These are phyloP conservation scores for Eucalyptus shirleyi DNA, from an alignment of 345 rosid species.

Conservation along the genomic window DNA sequence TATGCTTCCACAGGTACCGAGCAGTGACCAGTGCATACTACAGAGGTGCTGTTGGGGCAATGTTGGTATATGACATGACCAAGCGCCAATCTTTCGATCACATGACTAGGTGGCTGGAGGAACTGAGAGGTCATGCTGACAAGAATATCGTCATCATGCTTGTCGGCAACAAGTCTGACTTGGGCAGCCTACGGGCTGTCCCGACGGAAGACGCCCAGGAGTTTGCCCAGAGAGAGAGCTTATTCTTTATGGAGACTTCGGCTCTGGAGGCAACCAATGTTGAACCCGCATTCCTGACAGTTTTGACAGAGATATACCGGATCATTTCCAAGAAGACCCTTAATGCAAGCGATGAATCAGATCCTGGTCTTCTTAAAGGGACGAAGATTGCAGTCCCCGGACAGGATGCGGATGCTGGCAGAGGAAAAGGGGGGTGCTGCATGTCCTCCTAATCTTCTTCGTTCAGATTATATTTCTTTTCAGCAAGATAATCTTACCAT, in stretches of 20 bases:
- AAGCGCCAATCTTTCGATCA: slow-evolving; percentile 81
- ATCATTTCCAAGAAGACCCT: slow-evolving; percentile 69
- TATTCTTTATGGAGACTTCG: slow-evolving; percentile 82
- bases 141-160: slow-evolving; percentile 79
- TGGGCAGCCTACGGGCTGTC: slow-evolving; percentile 66
- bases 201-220: slow-evolving; percentile 76
- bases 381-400: slow-evolving; percentile 55
- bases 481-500: not conserved
- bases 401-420: slow-evolving; percentile 21
- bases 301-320: slow-evolving; percentile 59
- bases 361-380: slow-evolving; percentile 50
- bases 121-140: slow-evolving; percentile 73
- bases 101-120: slow-evolving; percentile 82
- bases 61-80: slow-evolving; percentile 81
- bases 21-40: slow-evolving; percentile 86
- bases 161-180: slow-evolving; percentile 69
- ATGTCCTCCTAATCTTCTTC: slow-evolving; percentile 3
- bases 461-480: not conserved
- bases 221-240: slow-evolving; percentile 79
- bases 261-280: slow-evolving; percentile 79
- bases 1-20: slow-evolving; percentile 38
- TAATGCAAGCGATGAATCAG: slow-evolving; percentile 32
- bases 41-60: slow-evolving; percentile 78
- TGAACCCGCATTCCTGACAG: slow-evolving; percentile 60
- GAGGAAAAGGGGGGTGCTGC: slow-evolving; percentile 51